A percentile compares a stretch with the other conserved stretches of the same genome.
Evolutionary conservation across 768 basidiomycete species (phyloP).

Genomic region (Pisolithus tinctorius): DNA sequence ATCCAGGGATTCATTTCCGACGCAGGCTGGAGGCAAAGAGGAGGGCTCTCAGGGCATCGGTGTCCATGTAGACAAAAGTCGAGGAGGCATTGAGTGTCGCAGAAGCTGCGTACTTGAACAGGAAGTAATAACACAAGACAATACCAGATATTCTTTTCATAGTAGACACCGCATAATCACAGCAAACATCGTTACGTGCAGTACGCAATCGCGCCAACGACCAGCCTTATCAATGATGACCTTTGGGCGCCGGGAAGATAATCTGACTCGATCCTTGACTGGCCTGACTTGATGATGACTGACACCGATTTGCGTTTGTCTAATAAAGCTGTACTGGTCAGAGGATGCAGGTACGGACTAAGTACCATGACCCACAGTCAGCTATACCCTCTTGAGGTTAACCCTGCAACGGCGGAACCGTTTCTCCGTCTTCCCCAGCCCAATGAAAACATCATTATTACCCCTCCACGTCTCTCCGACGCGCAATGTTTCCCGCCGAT

Average conservation of each 20-base stretch:
- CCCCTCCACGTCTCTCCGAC: constrained; percentile 47
- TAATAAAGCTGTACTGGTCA: too few relatives aligned
- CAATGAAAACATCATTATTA: constrained; percentile 49
- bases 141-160: background rate
- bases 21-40: constrained; percentile 90
- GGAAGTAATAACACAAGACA: constrained; percentile 7
- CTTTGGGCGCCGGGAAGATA: too few relatives aligned
- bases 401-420: constrained; percentile 40
- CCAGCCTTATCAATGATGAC: background rate
- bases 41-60: constrained; percentile 91
- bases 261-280: background rate
- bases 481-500: constrained; percentile 28
- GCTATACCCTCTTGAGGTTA: constrained; percentile 34
- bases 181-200: background rate
- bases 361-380: constrained; percentile 15
- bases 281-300: background rate
- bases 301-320: background rate
- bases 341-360: background rate
- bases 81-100: constrained; percentile 63
- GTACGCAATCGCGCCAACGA: background rate
- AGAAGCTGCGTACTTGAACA: constrained; percentile 28
- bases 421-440: constrained; percentile 50
- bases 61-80: constrained; percentile 49
- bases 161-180: background rate
- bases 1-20: constrained; percentile 6